Conservation (phyloP, 2,329 filamentous ascomycete genomes). For the Emergomyces africanus region DNA sequence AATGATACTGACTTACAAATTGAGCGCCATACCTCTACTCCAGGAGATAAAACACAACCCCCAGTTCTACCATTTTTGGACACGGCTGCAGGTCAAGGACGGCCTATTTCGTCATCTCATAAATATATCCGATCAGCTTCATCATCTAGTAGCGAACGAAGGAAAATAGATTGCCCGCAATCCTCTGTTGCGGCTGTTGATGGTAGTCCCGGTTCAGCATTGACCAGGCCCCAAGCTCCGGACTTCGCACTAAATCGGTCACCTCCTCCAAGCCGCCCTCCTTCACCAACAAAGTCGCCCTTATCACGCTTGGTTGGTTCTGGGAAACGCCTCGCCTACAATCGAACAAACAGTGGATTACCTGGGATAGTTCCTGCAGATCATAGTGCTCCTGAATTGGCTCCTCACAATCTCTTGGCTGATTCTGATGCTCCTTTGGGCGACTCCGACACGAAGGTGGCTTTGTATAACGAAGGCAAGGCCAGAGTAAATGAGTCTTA, state of each 20-base stretch:
- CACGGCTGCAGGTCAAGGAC: neutral
- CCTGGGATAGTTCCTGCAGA: neutral
- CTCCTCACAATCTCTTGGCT: neutral
- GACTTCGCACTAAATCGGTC: neutral
- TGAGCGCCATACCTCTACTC: neutral
- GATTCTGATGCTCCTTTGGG: neutral
- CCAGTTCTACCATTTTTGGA: slow-evolving; percentile 3
- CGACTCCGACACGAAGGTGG: neutral
- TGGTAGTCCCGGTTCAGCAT: neutral
- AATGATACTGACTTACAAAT: neutral
- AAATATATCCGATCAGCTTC: neutral
- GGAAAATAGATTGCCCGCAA: neutral
- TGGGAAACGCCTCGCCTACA: neutral
- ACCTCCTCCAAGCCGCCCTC: neutral
- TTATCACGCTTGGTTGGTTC: neutral
- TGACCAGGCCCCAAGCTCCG: neutral
- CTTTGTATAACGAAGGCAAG: neutral
- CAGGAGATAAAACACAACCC: neutral
- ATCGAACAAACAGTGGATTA: neutral
- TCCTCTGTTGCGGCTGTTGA: neutral
- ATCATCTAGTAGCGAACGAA: neutral
- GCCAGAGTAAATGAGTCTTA: neutral
- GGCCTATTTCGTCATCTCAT: neutral
- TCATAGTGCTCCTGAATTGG: neutral
- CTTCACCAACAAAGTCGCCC: neutral